phyloP scores from a whole-genome alignment of 2,329 filamentous ascomycete genomes.

The Chrysosporium queenslandicum region DNA sequence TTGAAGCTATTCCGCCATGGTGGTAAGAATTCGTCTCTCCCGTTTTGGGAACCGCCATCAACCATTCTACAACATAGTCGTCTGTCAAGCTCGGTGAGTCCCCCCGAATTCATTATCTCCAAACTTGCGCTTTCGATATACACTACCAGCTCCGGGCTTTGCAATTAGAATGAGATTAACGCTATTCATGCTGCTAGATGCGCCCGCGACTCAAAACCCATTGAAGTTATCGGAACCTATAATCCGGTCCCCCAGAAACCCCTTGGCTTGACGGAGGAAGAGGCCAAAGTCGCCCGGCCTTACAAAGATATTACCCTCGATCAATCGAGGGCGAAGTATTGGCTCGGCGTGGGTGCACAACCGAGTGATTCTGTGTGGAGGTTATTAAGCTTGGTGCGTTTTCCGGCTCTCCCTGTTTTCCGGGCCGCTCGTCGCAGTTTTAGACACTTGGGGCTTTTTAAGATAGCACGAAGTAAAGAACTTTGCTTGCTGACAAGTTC shows the following conservation, averaged over 20 bases:
- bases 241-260: slow-evolving; percentile 49
- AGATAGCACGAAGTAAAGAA: not conserved
- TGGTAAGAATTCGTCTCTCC: slow-evolving; percentile 84
- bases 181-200: slow-evolving; percentile 45
- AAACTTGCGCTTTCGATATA: too few relatives aligned
- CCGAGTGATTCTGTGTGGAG: slow-evolving; percentile 84
- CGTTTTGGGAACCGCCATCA: slow-evolving; percentile 80
- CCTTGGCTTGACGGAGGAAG: slow-evolving; percentile 40
- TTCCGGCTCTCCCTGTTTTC: not conserved
- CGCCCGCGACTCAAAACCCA: slow-evolving; percentile 73
- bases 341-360: slow-evolving; percentile 93
- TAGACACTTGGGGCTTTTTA: not conserved
- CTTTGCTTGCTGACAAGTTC: not conserved
- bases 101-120: too few relatives aligned
- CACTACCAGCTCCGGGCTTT: too few relatives aligned
- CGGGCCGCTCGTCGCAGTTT: too few relatives aligned
- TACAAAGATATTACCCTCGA: slow-evolving; percentile 93
- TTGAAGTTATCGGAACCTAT: slow-evolving; percentile 77
- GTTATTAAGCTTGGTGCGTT: slow-evolving; percentile 44
- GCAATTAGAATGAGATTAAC: not conserved
- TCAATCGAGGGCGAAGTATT: slow-evolving; percentile 71
- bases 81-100: not conserved
- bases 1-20: slow-evolving; percentile 51
- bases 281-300: slow-evolving; percentile 48
- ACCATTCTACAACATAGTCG: slow-evolving; percentile 47